These are phyloP conservation scores for Perkinsus olseni DNA, from an alignment of 169 alveolate species.

Conservation along the genomic window DNA sequence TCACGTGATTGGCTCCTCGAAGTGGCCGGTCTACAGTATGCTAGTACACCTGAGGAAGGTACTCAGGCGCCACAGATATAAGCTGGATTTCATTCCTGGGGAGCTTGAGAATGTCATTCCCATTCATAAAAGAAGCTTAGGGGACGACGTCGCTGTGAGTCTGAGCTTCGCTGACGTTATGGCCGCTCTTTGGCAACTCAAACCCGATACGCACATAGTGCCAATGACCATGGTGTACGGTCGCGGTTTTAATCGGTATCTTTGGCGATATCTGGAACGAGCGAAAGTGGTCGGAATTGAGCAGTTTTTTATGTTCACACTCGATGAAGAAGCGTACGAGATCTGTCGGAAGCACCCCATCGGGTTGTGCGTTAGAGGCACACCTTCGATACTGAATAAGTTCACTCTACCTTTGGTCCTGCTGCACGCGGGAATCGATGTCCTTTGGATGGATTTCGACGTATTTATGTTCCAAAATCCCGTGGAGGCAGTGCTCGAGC, in stretches of 20 bases:
- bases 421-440: background rate
- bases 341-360: background rate
- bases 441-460: slow-evolving; percentile 9
- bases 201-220: too few species aligned
- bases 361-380: background rate
- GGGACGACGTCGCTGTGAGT: too few species aligned
- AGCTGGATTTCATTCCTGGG: background rate
- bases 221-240: background rate
- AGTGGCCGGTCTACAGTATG: background rate
- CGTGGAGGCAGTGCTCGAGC: background rate
- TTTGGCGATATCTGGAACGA: background rate
- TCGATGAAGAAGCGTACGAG: background rate
- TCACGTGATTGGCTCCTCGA: background rate
- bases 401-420: background rate
- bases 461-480: background rate
- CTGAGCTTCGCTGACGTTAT: too few species aligned
- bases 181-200: background rate
- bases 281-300: background rate
- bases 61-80: background rate
- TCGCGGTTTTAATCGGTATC: background rate
- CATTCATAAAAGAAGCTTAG: too few species aligned
- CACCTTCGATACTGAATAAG: background rate
- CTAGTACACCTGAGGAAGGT: background rate
- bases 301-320: background rate
- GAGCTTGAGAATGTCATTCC: background rate